Evolutionary conservation across 1,284 basidiomycete genomes (phyloP).

Genomic region (Cryptococcus sp.): DNA sequence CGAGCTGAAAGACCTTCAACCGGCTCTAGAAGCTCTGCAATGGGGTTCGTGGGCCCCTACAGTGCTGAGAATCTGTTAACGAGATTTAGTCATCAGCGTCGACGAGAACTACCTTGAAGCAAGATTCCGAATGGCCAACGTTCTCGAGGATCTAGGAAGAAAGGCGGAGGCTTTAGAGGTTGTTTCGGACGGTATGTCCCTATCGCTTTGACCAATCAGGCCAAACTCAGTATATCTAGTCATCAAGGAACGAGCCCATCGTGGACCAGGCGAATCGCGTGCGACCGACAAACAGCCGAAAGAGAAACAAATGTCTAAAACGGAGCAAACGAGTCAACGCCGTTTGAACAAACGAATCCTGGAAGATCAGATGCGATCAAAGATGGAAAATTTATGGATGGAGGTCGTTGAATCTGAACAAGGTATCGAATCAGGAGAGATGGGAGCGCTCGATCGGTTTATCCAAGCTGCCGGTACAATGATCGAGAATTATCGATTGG

Average conservation of each 20-base stretch:
- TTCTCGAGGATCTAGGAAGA: constrained; percentile 74
- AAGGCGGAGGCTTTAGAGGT: constrained; percentile 76
- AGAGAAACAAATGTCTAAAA: constrained; percentile 12
- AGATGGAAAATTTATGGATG: constrained; percentile 43
- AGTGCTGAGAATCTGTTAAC: not conserved
- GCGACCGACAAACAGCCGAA: not conserved
- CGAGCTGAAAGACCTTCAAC: constrained; percentile 64
- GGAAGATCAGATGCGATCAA: constrained; percentile 35
- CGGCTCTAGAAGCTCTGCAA: constrained; percentile 76
- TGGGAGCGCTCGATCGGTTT: constrained; percentile 57
- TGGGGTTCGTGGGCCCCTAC: constrained; percentile 55
- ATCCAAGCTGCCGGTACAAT: constrained; percentile 76
- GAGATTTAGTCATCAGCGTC: constrained; percentile 59
- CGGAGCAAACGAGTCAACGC: constrained; percentile 17
- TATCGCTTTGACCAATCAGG: not conserved
- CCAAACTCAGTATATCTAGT: constrained; percentile 5
- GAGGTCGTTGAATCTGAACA: constrained; percentile 45
- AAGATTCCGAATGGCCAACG: constrained; percentile 81
- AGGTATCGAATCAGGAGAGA: constrained; percentile 40
- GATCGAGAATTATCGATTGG: constrained; percentile 82
- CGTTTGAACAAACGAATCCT: constrained; percentile 32
- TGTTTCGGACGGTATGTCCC: constrained; percentile 71
- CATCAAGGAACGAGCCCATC: not conserved
- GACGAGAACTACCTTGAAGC: constrained; percentile 72
- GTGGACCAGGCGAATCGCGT: not conserved